These are phyloP conservation scores for Candida nanaspora DNA, from an alignment of 805 yeast genomes.

Conservation along the genomic window DNA sequence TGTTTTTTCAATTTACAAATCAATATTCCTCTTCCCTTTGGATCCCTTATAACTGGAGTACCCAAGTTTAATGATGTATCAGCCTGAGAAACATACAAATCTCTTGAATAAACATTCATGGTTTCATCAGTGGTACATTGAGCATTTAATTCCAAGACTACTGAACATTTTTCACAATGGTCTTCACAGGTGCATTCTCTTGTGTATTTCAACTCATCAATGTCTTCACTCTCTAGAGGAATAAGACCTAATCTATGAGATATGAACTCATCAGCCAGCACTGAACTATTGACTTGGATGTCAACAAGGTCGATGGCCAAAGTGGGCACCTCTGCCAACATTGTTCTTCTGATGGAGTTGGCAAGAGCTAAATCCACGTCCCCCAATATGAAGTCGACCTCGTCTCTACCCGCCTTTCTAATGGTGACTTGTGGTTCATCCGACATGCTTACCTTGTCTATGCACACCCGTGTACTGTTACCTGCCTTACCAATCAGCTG, in stretches of 20 bases:
- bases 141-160: conserved; percentile 80
- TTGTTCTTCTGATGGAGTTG: conserved; percentile 83
- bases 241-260: conserved; percentile 91
- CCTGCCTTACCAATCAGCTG: too few relatives aligned
- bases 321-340: conserved; percentile 96
- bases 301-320: conserved; percentile 95
- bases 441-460: conserved; percentile 9
- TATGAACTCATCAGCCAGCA: conserved; percentile 92
- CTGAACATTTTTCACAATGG: conserved; percentile 93
- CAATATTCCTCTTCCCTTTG: conserved; percentile 74
- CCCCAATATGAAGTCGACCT: conserved; percentile 81
- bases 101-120: conserved; percentile 85
- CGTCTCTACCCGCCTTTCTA: conserved; percentile 77
- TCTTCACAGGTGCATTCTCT: conserved; percentile 98
- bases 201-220: conserved; percentile 77
- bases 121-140: conserved; percentile 78
- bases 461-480: neutral
- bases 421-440: conserved; percentile 79
- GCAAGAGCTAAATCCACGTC: conserved; percentile 89
- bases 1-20: conserved; percentile 87
- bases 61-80: conserved; percentile 45
- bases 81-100: conserved; percentile 40
- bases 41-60: conserved; percentile 77
- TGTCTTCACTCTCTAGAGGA: conserved; percentile 79
- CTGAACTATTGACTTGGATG: conserved; percentile 87